A percentile compares a stretch with the other conserved stretches of the same genome.
Evolutionary conservation across 495 filamentous ascomycete species (phyloP).

Genomic region (Podospora pseudoanserina): DNA sequence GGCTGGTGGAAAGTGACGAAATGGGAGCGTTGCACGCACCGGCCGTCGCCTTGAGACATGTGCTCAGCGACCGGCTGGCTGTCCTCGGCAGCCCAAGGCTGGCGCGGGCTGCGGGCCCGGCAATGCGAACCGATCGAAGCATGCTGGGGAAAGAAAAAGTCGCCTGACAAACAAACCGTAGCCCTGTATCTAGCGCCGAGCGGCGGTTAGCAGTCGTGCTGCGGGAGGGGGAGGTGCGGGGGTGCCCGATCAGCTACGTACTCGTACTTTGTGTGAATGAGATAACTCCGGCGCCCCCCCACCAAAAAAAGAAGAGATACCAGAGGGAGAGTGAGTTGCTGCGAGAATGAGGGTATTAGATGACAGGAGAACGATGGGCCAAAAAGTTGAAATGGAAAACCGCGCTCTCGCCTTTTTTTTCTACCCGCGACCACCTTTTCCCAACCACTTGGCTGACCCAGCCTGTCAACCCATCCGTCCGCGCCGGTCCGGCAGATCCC

Average conservation of each 20-base stretch:
- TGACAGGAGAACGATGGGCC: conserved; percentile 1
- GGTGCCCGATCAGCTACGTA: not conserved
- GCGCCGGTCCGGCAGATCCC: conserved; percentile 21
- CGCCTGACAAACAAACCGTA: conserved; percentile 16
- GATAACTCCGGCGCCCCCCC: not conserved
- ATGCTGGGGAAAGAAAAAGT: conserved; percentile 28
- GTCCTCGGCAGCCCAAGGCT: conserved; percentile 40
- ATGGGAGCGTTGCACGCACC: conserved; percentile 11
- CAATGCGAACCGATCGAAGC: conserved; percentile 44
- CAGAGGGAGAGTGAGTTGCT: not conserved
- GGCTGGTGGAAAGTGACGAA: conserved; percentile 21
- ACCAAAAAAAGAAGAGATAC: not conserved
- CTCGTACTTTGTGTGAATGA: not conserved
- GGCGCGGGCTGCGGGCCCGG: conserved; percentile 37
- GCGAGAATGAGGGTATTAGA: conserved; percentile 3
- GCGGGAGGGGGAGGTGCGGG: not conserved
- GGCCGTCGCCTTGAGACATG: conserved; percentile 30
- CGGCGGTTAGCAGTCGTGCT: conserved; percentile 3
- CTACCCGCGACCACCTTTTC: not conserved
- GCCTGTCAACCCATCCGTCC: conserved; percentile 7
- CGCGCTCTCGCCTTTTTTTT: not conserved
- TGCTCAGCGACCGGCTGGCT: conserved; percentile 37
- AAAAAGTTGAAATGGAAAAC: conserved; percentile 1
- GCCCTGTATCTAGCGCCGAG: conserved; percentile 2
- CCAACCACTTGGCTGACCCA: conserved; percentile 14